Evolutionary conservation across 106 monocot genomes (phyloP).

Genomic region (Acanthochlamys bracteata): DNA sequence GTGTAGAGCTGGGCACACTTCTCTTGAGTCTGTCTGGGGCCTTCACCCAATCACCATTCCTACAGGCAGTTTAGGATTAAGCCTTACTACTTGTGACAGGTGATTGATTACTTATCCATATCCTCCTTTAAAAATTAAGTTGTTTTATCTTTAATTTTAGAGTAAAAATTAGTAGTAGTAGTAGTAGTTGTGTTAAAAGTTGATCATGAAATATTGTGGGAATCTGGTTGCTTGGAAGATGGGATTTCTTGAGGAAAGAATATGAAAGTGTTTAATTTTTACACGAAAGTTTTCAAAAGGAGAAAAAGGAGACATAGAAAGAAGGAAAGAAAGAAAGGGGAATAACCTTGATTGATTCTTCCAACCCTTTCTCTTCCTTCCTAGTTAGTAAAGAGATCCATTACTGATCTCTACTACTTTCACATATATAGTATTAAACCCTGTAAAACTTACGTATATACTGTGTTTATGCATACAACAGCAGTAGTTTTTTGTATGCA

Average conservation of each 20-base stretch:
- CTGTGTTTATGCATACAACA: too few species aligned
- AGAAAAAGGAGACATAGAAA: not conserved
- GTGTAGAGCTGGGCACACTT: conserved; percentile 51
- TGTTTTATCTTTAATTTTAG: not conserved
- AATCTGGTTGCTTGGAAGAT: conserved; percentile 4
- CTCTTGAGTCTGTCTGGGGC: conserved; percentile 53
- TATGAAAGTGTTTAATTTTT: not conserved
- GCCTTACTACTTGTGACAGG: conserved; percentile 48
- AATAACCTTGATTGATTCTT: too few species aligned
- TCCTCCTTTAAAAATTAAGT: too few species aligned
- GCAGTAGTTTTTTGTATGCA: too few species aligned
- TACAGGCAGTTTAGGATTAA: conserved; percentile 43
- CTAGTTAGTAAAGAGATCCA: too few species aligned
- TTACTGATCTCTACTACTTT: too few species aligned
- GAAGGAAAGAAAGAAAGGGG: too few species aligned
- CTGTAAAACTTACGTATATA: too few species aligned
- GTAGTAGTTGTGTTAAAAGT: not conserved
- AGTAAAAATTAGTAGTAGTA: not conserved
- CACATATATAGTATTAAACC: too few species aligned
- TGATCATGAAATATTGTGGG: not conserved
- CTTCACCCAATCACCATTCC: conserved; percentile 46
- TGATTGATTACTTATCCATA: not conserved
- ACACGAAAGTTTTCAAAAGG: not conserved
- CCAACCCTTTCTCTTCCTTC: too few species aligned
- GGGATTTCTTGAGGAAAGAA: not conserved